phyloP scores from a whole-genome alignment of 2,329 filamentous ascomycete species.

The Cladophialophora carrionii region DNA sequence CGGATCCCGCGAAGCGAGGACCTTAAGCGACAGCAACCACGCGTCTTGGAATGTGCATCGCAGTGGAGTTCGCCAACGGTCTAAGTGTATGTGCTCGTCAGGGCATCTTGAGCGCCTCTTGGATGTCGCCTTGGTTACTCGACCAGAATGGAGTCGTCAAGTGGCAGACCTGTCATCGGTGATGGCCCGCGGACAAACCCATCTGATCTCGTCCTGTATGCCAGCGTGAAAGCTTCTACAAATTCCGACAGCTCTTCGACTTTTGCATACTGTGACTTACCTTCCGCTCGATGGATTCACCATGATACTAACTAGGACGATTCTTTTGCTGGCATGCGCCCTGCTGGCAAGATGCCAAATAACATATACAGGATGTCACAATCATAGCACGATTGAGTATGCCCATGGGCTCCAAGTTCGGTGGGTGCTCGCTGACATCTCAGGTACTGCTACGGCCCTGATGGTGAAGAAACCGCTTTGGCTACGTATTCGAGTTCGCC shows the following conservation, averaged over 20 bases:
- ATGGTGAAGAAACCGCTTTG: slow-evolving; percentile 41
- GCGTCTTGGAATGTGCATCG: neutral
- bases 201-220: neutral
- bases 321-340: neutral
- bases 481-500: slow-evolving; percentile 33
- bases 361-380: slow-evolving; percentile 42
- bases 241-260: neutral
- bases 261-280: neutral
- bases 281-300: neutral
- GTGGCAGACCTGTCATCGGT: neutral
- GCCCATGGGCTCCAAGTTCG: neutral
- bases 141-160: neutral
- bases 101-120: neutral
- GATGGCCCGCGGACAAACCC: neutral
- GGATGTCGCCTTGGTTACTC: neutral
- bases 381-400: slow-evolving; percentile 41
- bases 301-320: neutral
- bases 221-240: neutral
- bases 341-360: slow-evolving; percentile 16
- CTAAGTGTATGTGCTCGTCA: neutral
- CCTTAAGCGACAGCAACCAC: neutral
- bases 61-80: neutral
- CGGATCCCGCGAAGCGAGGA: neutral
- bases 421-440: neutral
- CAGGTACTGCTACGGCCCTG: slow-evolving; percentile 41